Evolutionary conservation across 2,329 filamentous ascomycete species (phyloP).

Genomic region (Akanthomyces lecanii): DNA sequence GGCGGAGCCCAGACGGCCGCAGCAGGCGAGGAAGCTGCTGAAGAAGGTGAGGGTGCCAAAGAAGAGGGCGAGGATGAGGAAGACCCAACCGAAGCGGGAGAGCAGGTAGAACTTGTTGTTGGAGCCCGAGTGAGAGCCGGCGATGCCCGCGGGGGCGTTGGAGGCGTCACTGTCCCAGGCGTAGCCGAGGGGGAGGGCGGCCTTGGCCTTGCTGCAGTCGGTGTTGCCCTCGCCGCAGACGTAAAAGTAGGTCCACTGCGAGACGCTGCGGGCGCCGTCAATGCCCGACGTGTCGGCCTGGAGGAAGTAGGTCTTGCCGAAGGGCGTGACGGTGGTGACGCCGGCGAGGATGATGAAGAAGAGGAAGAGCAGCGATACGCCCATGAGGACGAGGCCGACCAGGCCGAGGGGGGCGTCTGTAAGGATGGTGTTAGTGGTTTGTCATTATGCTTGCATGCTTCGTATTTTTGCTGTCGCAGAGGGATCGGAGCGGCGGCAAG

Average conservation of each 20-base stretch:
- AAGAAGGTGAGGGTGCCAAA: conserved; percentile 68
- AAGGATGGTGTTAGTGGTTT: background rate
- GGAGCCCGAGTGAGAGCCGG: conserved; percentile 51
- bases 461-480: background rate
- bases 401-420: conserved; percentile 40
- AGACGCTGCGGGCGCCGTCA: conserved; percentile 58
- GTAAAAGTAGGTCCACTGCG: conserved; percentile 90
- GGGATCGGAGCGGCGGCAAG: background rate
- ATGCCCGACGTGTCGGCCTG: conserved; percentile 72
- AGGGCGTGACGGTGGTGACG: conserved; percentile 44
- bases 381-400: conserved; percentile 45
- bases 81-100: conserved; percentile 90
- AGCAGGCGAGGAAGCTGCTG: conserved; percentile 64
- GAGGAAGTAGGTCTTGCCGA: conserved; percentile 82
- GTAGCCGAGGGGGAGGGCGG: conserved; percentile 67
- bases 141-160: conserved; percentile 40
- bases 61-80: conserved; percentile 80
- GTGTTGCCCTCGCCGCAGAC: conserved; percentile 64
- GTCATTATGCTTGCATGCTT: background rate
- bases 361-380: conserved; percentile 48
- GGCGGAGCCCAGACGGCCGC: conserved; percentile 65
- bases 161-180: conserved; percentile 53
- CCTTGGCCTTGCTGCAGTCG: conserved; percentile 59
- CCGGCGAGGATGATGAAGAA: conserved; percentile 58
- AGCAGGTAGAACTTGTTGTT: conserved; percentile 68